Evolutionary conservation across 164 flowering plant species (phyloP).

Genomic region (Vitis vinifera): ASM3070453v1 NC_081812.1:414501-415000

Average conservation of each 20-base stretch:
- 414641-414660: constrained; percentile 60
- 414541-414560: constrained; percentile 29
- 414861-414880: neutral
- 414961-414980: neutral
- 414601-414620: constrained; percentile 62
- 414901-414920: neutral
- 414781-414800: neutral
- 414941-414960: neutral
- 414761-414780: neutral
- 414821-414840: neutral
- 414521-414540: neutral
- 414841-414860: neutral
- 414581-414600: constrained; percentile 77
- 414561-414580: constrained; percentile 86
- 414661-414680: constrained; percentile 61
- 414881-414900: no score
- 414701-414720: constrained; percentile 62
- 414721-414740: constrained; percentile 49
- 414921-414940: neutral
- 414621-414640: constrained; percentile 64
- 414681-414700: constrained; percentile 81
- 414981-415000: no score
- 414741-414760: neutral
- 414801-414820: neutral
- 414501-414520: neutral